Base-by-base conservation (phyloP, 139 green algal genomes). In the Coccomyxa sp. region DNA sequence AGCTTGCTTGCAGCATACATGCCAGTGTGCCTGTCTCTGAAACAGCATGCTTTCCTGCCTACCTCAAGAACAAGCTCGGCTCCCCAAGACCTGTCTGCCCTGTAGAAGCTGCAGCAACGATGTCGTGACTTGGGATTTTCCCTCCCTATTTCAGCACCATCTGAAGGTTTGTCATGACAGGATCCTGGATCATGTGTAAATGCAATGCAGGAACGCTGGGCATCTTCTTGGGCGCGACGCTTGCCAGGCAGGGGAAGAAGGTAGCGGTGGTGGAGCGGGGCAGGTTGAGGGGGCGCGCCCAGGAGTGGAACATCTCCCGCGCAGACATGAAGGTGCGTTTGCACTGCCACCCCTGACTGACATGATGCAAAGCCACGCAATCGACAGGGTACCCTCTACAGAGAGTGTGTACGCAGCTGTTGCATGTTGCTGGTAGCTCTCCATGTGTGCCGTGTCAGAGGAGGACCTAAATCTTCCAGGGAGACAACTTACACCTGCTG, bases 181-280 rank as follows among this genome's bases (percentile, higher is more conserved):
- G 27, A 33, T 71, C 12, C 27, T 34, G 8, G 64, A 8, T 71
- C 1, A 27, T 74, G 1, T 74, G 2, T 8, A 10, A 41, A 74
- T 37, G 71, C 31, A 24, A 73, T 6, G 78, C 41, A 34, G 76
- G 74, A 39, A 78, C 54, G 6, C 81, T 89, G 36, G 87, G 88
- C n/a, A 79, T 92, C 14, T 94, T 97, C 70, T 31, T 90, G 5
- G 94, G 91, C 0, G 78, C 85, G 0, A 88, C 91, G 27, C 84
- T 98, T 36, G 83, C 87, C 24, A 33, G 78, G 18, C 44, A 76
- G 24, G 92, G 68, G 78, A 37, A 91, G 92, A 2, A 55, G 22
- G 95, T 98, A 33, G 91, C 86, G 6, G 88, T 98, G 24, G 68
- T 99, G 68, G 96, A 99, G 82, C 82, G 93, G 0, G 91, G 90